Evolutionary conservation across 805 yeast genomes (phyloP), one percentile per base, ranked within the genome.

Genomic region (Candida multigemmis): DNA sequence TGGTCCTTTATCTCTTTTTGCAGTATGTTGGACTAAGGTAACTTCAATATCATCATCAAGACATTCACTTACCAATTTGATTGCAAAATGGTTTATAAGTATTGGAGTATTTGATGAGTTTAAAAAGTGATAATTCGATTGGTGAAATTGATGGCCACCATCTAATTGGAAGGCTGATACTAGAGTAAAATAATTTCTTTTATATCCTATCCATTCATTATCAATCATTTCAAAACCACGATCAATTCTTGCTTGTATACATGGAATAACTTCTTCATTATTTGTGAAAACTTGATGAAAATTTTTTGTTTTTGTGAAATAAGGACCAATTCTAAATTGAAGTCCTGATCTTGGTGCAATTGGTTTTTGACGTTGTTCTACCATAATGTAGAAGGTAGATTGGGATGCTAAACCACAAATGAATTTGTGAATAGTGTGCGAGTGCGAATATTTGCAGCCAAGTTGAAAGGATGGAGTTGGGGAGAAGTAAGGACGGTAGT

Each of bases 1-100:
- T 0, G 84, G 85, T 0, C 85, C 86, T 34, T 68, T 60, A 37
- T 79, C 86, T 34, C 89, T 56, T 46, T 79, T 79, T 1, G 87
- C 77, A 0, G 86, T 79, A 41, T 77, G 85, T 38, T 79, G 85
- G 10, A 78, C 65, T 26, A 77, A 50, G 12, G 46, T 54, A 7
- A 74, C 68, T 9, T 53, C 53, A 0, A 56, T 42, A 15, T 53
- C 57, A 25, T 69, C 74, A 21, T 74, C 79, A 22, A 60, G 60
- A 35, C 74, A 70, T 34, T 53, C 65, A 1, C 82, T 65, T 5
- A 57, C 57, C 22, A 78, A 54, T 19, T 68, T 47, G 6, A 77
- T 47, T 0, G 74, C 76, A 49, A 77, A 75, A 40, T 61, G 65
- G 30, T 56, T 50, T 7, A 72, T 55, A 12, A n/a, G n/a, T n/a